Evolutionary conservation across 306 rosid genomes (phyloP), one percentile per base, ranked within the genome.

Genomic region (Citrullus mucosospermus): DNA sequence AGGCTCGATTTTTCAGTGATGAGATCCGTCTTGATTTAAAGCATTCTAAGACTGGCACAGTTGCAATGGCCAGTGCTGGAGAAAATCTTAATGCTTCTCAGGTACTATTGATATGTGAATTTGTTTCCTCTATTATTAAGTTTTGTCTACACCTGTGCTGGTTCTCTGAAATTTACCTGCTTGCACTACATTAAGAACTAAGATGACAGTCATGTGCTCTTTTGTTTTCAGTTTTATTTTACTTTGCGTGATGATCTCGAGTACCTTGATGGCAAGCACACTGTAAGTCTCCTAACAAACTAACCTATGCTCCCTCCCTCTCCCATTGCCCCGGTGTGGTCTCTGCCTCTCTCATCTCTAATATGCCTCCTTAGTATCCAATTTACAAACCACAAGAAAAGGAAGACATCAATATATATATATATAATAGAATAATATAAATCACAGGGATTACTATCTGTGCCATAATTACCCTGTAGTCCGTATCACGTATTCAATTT

Each of bases 31-130:
- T 88, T 50, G 97, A 92, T 86, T 88, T 95, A 80, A 95, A 95
- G 90, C 98, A 95, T 88, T 80, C 97, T 12, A 95, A 89, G 88
- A 89, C 87, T 6, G 98, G 96, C 73, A 92, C 95, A 2, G 81
- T 94, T 87, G 88, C 97, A 79, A 94, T 94, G 97, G 98, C 98
- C 44, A 92, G 97, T 85, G 98, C 92, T 4, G 98, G 98, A 75
- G 96, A 92, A 87, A 92, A 94, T 83, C 89, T 94, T 60, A 94
- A 94, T 88, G 98, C 98, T 80, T 94, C 98, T 77, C 97, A 94
- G 96, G 98, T 94, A 83, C 77, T 18, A 13, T 75, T 77, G 48
- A 55, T 67, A 34, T 51, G 6, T 10, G 12, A 22, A 9, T 41
- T 44, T 20, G 36, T 41, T 69, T 41, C 18, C 55, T 10, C 55